Evolutionary conservation across 441 rosid species (phyloP).

Genomic region (Kokia cookei): DNA sequence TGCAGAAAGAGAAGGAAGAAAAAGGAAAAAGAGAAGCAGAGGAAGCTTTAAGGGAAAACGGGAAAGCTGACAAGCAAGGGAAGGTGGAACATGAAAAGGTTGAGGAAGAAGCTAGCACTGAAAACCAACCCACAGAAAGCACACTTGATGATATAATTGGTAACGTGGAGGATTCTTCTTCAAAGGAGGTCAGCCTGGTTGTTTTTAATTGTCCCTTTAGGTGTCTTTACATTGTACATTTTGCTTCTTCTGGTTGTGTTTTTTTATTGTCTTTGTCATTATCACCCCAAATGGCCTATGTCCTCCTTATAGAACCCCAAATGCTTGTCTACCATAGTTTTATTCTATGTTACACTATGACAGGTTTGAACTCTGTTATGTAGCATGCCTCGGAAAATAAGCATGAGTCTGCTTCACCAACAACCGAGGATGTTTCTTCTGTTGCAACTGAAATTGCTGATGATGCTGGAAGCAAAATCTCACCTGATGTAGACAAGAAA

Average conservation of each 20-base stretch:
- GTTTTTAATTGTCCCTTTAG: not conserved
- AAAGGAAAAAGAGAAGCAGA: conserved; percentile 69
- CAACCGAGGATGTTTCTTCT: conserved; percentile 29
- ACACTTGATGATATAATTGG: conserved; percentile 39
- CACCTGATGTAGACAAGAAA: conserved; percentile 29
- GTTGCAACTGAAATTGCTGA: conserved; percentile 34
- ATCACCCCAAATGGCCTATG: not conserved
- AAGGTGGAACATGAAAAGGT: conserved; percentile 33
- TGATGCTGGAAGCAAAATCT: conserved; percentile 29
- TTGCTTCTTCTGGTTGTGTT: not conserved
- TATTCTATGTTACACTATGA: not conserved
- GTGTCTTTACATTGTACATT: not conserved
- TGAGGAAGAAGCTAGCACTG: conserved; percentile 27
- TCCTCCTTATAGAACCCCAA: not conserved
- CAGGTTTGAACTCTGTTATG: conserved; percentile 15
- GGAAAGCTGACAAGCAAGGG: conserved; percentile 25
- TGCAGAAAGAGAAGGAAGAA: conserved; percentile 77
- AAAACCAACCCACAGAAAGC: conserved; percentile 25
- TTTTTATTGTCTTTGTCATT: conserved; percentile 4
- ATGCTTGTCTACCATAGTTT: not conserved
- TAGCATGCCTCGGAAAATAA: conserved; percentile 34
- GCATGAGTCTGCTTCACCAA: conserved; percentile 29
- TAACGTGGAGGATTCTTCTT: conserved; percentile 41
- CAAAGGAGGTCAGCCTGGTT: conserved; percentile 44
- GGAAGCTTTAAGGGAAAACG: conserved; percentile 10